These are phyloP conservation scores for Skeletonema marinoi DNA, from an alignment of 108 stramenopile species.

Conservation along the genomic window DNA sequence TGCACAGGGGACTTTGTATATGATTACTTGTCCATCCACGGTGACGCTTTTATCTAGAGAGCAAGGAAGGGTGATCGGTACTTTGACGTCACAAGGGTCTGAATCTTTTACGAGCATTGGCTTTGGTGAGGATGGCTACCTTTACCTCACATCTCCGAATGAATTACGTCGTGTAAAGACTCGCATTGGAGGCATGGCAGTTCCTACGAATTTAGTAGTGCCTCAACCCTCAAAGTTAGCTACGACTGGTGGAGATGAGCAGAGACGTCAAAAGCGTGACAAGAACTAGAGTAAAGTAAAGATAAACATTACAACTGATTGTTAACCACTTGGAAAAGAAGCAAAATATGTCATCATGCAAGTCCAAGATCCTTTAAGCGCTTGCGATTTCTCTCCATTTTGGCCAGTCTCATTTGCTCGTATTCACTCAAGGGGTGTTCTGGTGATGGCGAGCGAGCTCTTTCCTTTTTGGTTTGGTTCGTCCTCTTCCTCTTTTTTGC, in stretches of 20 bases:
- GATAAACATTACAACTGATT: background rate
- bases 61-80: conserved; percentile 26
- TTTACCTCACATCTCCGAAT: conserved; percentile 58
- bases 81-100: conserved; percentile 25
- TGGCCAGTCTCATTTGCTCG: background rate
- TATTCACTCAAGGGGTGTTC: background rate
- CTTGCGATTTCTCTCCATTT: background rate
- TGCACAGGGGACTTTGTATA: conserved; percentile 53
- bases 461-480: background rate
- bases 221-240: conserved; percentile 16
- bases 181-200: conserved; percentile 36
- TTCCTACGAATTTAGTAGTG: conserved; percentile 51
- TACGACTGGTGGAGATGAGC: background rate
- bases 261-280: background rate
- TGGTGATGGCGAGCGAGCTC: background rate
- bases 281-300: background rate
- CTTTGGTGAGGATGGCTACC: conserved; percentile 70
- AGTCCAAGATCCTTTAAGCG: conserved; percentile 1
- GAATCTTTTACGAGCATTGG: conserved; percentile 29
- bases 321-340: background rate
- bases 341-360: background rate
- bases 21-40: conserved; percentile 35
- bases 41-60: conserved; percentile 20
- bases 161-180: conserved; percentile 52
- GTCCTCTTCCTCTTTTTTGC: background rate